Percentiles rank a stretch among this genome's conserved stretches.
These are phyloP conservation scores for Tilletia setariae DNA, from an alignment of 1,284 basidiomycete species.

Conservation along the genomic window DNA sequence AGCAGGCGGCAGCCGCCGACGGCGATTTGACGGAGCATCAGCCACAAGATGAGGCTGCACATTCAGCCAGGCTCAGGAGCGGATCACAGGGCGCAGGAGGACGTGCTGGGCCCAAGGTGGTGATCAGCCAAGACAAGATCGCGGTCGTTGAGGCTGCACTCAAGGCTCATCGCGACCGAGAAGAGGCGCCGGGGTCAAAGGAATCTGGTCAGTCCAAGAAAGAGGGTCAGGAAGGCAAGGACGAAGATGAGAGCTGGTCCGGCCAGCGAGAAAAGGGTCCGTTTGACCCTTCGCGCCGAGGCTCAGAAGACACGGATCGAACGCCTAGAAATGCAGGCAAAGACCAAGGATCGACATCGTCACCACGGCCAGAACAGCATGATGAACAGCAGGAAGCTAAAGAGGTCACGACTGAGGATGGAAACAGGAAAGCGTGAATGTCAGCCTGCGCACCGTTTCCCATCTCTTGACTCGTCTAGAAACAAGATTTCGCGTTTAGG, in stretches of 20 bases:
- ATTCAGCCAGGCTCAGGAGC: not conserved
- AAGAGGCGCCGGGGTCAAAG: not conserved
- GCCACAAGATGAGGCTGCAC: not conserved
- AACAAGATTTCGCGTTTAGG: too few species aligned
- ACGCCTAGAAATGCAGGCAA: not conserved
- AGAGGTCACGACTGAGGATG: too few species aligned
- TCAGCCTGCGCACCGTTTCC: too few species aligned
- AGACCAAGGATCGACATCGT: too few species aligned
- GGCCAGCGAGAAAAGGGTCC: not conserved
- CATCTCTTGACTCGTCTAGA: too few species aligned
- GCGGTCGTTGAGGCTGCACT: not conserved
- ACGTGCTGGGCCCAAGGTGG: not conserved
- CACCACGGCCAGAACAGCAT: too few species aligned
- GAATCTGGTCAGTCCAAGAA: too few species aligned
- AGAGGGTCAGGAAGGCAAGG: not conserved
- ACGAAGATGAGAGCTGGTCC: not conserved
- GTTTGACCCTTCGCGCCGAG: not conserved
- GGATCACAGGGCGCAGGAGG: not conserved
- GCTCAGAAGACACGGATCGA: constrained; percentile 3
- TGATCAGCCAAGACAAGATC: not conserved
- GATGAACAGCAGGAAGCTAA: too few species aligned
- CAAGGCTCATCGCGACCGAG: not conserved
- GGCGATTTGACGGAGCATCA: too few species aligned
- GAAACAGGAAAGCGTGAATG: too few species aligned
- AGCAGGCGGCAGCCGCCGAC: not conserved